Base-by-base conservation (phyloP, 768 basidiomycete genomes). In the Suillus weaverae region DNA sequence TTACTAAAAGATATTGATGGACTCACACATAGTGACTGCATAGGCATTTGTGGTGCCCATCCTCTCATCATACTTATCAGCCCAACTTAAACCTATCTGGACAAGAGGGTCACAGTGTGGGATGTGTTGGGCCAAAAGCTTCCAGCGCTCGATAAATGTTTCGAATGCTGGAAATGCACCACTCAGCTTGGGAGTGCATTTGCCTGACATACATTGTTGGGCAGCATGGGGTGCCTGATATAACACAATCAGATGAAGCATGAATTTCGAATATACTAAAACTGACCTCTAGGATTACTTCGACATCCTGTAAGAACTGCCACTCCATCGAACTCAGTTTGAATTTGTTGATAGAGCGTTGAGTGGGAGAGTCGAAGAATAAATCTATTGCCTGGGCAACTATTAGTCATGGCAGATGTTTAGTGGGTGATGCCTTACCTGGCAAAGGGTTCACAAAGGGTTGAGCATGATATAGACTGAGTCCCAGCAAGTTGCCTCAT, bases 401-500 rank as follows among this genome's bases (percentile, higher is more conserved):
- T 30, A 26, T 50, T 50, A 30, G 48, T 50, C 14, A 50, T 30
- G 26, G 2, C 13, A 50, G 3, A 50, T 7, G 11, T 50, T 50
- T 11, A 1, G 2, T 22, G 5, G 0, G 22, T n/a, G 5, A 46
- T 32, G 16, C 26, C 64, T 57, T 66, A 66, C 64, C 36, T 51
- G 64, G 7, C 6, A 13, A 41, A 66, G 61, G 3, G 60, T 26
- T 16, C 56, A 4, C 7, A 67, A 41, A 26, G 7, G 13, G 60
- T 68, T 50, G 0, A 81, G 64, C 79, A 82, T 80, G 61, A 79
- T 71, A 36, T 67, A 79, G 0, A 74, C 79, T 5, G 74, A 79
- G 54, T 81, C 77, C 80, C 79, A 81, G 0, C 72, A 66, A 0
- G 79, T 82, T 7, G 61, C 33, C 4, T 83, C 76, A 63, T 84